Evolutionary conservation across 176 grass and related monocot genomes (phyloP).

Genomic region (Bonia amplexicaulis): DNA sequence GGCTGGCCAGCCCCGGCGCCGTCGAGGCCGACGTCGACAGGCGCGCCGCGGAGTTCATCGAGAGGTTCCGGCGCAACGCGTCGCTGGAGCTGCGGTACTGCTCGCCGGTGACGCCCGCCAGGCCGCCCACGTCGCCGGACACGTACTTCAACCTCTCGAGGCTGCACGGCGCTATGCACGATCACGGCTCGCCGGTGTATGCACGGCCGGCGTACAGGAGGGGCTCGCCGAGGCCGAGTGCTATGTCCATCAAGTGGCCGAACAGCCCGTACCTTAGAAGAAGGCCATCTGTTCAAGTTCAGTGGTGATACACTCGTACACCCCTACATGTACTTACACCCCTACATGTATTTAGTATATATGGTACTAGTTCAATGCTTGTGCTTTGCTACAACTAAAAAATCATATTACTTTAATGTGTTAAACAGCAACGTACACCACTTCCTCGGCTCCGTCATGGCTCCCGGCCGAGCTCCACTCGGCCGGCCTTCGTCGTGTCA

Average conservation of each 20-base stretch:
- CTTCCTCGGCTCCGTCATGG: too few relatives aligned
- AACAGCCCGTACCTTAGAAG: too few relatives aligned
- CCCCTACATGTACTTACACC: too few relatives aligned
- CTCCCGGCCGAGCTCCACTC: too few relatives aligned
- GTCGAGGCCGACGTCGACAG: not conserved
- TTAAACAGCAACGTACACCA: too few relatives aligned
- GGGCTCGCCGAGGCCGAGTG: not conserved
- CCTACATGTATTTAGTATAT: too few relatives aligned
- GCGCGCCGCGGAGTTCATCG: conserved; percentile 1
- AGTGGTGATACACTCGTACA: not conserved
- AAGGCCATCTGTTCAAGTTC: not conserved
- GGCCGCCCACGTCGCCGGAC: conserved; percentile 2
- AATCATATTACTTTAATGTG: too few relatives aligned
- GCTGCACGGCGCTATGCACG: not conserved
- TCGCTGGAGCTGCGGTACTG: conserved; percentile 5
- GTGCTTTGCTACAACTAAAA: too few relatives aligned
- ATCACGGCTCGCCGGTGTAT: not conserved
- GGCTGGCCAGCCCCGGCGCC: not conserved
- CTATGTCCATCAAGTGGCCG: not conserved
- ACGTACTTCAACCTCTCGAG: conserved; percentile 16
- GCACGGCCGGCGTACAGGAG: not conserved
- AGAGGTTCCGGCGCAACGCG: not conserved
- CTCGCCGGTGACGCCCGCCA: conserved; percentile 5
- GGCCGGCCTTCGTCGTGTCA: too few relatives aligned
- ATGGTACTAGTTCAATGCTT: too few relatives aligned